Percentiles rank a stretch among this genome's conserved stretches.
phyloP scores from a whole-genome alignment of 2,329 filamentous ascomycete genomes.

The Diaporthe velutina region DNA sequence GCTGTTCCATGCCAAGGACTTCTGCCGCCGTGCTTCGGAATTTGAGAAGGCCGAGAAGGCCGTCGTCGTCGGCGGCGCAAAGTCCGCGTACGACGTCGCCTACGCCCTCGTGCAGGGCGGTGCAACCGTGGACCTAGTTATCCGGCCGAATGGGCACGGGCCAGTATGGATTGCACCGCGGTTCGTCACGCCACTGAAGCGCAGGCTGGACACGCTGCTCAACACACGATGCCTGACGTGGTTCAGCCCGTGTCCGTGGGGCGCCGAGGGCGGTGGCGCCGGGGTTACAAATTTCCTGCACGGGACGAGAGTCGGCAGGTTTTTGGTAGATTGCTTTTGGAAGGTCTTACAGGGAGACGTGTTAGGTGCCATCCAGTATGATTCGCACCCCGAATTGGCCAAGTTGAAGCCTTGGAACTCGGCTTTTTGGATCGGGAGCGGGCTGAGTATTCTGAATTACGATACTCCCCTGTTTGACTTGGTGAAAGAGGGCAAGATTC shows the following conservation, averaged over 20 bases:
- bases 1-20: constrained; percentile 60
- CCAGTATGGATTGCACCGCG: constrained; percentile 67
- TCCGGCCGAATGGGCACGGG: constrained; percentile 63
- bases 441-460: constrained; percentile 67
- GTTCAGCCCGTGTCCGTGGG: constrained; percentile 77
- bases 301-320: constrained; percentile 61
- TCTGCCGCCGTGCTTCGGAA: constrained; percentile 49
- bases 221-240: constrained; percentile 69
- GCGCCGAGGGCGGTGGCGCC: constrained; percentile 64
- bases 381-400: constrained; percentile 53
- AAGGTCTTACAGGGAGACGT: constrained; percentile 60
- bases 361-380: constrained; percentile 58
- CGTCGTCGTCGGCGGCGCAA: constrained; percentile 67
- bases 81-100: constrained; percentile 70
- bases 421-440: constrained; percentile 62
- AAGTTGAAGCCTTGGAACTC: constrained; percentile 57
- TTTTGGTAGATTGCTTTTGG: constrained; percentile 64
- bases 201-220: constrained; percentile 69
- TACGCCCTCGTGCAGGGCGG: constrained; percentile 66
- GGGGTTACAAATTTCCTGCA: constrained; percentile 63
- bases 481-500: constrained; percentile 60
- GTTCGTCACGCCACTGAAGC: constrained; percentile 72
- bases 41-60: constrained; percentile 50
- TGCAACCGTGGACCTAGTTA: constrained; percentile 63
- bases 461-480: constrained; percentile 63